Percentiles rank a stretch among this genome's conserved stretches.
Conservation (phyloP, 768 basidiomycete genomes). For the Lentinula aciculospora region DNA sequence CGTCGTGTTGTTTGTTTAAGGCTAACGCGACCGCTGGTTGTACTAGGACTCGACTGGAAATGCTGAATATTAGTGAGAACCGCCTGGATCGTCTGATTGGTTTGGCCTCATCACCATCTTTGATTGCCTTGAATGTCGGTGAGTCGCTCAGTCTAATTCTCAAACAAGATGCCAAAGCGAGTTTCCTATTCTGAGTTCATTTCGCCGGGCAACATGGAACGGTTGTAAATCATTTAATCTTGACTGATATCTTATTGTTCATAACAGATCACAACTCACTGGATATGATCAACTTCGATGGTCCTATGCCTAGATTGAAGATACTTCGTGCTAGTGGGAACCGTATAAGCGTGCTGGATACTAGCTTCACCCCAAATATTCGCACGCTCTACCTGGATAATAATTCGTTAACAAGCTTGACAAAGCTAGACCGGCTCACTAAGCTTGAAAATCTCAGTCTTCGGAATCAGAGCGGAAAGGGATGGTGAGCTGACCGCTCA, state of each 20-base stretch:
- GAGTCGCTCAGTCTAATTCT: constrained; percentile 26
- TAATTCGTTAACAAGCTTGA: constrained; percentile 53
- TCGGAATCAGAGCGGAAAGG: constrained; percentile 78
- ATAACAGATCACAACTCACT: constrained; percentile 69
- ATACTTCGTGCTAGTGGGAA: constrained; percentile 85
- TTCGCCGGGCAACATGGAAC: neutral
- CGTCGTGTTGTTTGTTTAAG: too few species aligned
- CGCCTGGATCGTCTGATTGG: constrained; percentile 52
- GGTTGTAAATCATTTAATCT: neutral
- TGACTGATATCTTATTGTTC: neutral
- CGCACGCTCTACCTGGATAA: constrained; percentile 92
- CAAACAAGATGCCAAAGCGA: neutral
- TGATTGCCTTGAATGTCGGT: constrained; percentile 84
- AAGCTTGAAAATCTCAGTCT: constrained; percentile 88
- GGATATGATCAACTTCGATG: constrained; percentile 44
- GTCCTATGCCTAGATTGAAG: constrained; percentile 63
- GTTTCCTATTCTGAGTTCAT: neutral
- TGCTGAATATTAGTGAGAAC: constrained; percentile 80
- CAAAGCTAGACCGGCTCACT: constrained; percentile 48
- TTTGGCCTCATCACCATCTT: constrained; percentile 51
- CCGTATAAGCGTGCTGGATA: constrained; percentile 60
- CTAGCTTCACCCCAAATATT: constrained; percentile 58
- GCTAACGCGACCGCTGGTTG: too few species aligned
- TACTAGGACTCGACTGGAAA: constrained; percentile 59
- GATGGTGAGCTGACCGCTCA: constrained; percentile 50